Evolutionary conservation across 1,284 basidiomycete species (phyloP).

Genomic region (Erythrobasidium hasegawianum): DNA sequence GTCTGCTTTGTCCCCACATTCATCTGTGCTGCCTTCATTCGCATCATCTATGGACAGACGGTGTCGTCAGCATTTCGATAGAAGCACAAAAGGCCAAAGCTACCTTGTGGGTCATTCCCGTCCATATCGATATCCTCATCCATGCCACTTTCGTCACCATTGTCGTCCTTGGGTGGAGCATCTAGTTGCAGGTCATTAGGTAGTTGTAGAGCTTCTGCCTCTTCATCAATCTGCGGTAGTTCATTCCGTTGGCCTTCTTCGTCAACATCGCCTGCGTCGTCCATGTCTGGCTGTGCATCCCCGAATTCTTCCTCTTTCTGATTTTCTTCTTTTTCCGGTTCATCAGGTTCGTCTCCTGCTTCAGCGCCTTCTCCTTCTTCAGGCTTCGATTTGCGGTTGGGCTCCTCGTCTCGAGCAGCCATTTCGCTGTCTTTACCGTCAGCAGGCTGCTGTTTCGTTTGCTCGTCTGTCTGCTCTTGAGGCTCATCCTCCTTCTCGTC

Average conservation of each 20-base stretch:
- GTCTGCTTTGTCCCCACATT: slow-evolving; percentile 54
- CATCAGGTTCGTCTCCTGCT: slow-evolving; percentile 44
- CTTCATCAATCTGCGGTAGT: slow-evolving; percentile 56
- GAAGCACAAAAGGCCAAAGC: not conserved
- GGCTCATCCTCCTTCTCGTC: slow-evolving; percentile 58
- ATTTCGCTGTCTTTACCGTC: slow-evolving; percentile 50
- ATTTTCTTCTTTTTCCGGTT: slow-evolving; percentile 4
- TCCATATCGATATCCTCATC: not conserved
- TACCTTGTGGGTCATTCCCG: not conserved
- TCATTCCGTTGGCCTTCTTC: slow-evolving; percentile 54
- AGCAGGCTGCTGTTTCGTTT: slow-evolving; percentile 48
- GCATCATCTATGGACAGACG: slow-evolving; percentile 40
- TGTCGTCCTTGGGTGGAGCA: slow-evolving; percentile 7
- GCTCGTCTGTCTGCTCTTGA: slow-evolving; percentile 47
- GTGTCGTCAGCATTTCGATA: not conserved
- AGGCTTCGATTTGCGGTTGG: not conserved
- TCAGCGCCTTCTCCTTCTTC: slow-evolving; percentile 34
- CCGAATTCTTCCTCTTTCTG: not conserved
- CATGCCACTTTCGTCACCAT: not conserved
- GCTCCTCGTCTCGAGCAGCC: slow-evolving; percentile 46
- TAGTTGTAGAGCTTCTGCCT: slow-evolving; percentile 67
- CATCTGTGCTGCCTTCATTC: slow-evolving; percentile 44
- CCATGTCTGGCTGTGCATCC: slow-evolving; percentile 34
- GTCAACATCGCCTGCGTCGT: slow-evolving; percentile 46
- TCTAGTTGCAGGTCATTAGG: slow-evolving; percentile 75